phyloP scores from a whole-genome alignment of 2,329 filamentous ascomycete species.

The Aplosporella prunicola region DNA sequence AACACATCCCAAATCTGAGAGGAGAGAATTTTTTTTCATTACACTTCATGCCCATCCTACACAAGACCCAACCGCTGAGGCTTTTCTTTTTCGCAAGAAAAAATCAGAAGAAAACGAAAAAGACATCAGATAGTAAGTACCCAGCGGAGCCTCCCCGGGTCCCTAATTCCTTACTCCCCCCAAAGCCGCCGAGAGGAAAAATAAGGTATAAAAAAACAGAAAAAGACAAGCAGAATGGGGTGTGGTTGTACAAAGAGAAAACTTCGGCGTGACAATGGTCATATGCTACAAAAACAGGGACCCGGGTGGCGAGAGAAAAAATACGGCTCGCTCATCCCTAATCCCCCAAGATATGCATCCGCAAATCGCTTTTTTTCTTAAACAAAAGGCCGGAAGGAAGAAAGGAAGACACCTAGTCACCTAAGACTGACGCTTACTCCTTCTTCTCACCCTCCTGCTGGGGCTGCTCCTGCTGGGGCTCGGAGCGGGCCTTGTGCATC shows the following conservation, averaged over 20 bases:
- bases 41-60: conserved; percentile 7
- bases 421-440: conserved; percentile 3
- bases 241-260: background rate
- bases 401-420: background rate
- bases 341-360: conserved; percentile 8
- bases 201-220: background rate
- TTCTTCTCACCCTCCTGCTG: conserved; percentile 12
- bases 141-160: conserved; percentile 2
- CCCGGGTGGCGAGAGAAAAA: conserved; percentile 3
- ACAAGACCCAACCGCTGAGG: conserved; percentile 2
- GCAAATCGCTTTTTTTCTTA: conserved; percentile 11
- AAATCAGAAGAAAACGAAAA: conserved; percentile 7
- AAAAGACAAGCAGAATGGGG: background rate
- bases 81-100: conserved; percentile 1
- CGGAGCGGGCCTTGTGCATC: conserved; percentile 92
- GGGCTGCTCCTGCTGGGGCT: conserved; percentile 36
- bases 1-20: no score
- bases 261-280: background rate
- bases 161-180: conserved; percentile 7
- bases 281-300: conserved; percentile 10
- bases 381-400: conserved; percentile 1
- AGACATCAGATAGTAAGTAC: conserved; percentile 8
- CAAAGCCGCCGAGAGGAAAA: conserved; percentile 5
- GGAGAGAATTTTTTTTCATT: conserved; percentile 8
- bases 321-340: background rate